Evolutionary conservation across 2,329 filamentous ascomycete species (phyloP).

Genomic region (Colletotrichum lini): DNA sequence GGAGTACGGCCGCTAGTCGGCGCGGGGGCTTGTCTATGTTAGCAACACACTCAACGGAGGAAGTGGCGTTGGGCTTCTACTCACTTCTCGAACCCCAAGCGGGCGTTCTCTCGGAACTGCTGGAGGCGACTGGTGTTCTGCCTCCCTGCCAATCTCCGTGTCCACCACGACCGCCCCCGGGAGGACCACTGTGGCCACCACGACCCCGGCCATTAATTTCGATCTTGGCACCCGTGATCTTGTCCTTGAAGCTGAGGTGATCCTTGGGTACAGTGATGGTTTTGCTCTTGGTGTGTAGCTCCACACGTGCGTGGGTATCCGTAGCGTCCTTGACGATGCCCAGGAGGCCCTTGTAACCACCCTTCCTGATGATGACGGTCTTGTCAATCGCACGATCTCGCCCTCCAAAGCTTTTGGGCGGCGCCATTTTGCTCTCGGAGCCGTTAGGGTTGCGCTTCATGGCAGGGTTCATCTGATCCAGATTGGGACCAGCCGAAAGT

Average conservation of each 20-base stretch:
- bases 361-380: constrained; percentile 89
- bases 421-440: constrained; percentile 70
- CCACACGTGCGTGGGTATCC: constrained; percentile 87
- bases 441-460: constrained; percentile 78
- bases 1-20: constrained; percentile 72
- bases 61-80: constrained; percentile 49
- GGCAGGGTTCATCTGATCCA: constrained; percentile 93
- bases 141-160: constrained; percentile 73
- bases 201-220: constrained; percentile 73
- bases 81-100: constrained; percentile 81
- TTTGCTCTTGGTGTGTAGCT: constrained; percentile 95
- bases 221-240: constrained; percentile 82
- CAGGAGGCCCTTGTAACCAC: constrained; percentile 91
- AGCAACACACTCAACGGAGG: constrained; percentile 41
- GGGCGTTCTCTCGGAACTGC: constrained; percentile 78
- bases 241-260: constrained; percentile 88
- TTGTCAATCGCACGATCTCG: constrained; percentile 90
- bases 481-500: constrained; percentile 77
- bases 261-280: constrained; percentile 87
- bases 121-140: constrained; percentile 76
- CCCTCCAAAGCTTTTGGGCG: constrained; percentile 79
- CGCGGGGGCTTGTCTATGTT: constrained; percentile 64
- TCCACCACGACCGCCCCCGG: constrained; percentile 61
- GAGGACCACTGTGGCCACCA: constrained; percentile 57
- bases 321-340: constrained; percentile 97